These are phyloP conservation scores for Saprolegnia diclina DNA, from an alignment of 352 stramenopile species.

Conservation along the genomic window DNA sequence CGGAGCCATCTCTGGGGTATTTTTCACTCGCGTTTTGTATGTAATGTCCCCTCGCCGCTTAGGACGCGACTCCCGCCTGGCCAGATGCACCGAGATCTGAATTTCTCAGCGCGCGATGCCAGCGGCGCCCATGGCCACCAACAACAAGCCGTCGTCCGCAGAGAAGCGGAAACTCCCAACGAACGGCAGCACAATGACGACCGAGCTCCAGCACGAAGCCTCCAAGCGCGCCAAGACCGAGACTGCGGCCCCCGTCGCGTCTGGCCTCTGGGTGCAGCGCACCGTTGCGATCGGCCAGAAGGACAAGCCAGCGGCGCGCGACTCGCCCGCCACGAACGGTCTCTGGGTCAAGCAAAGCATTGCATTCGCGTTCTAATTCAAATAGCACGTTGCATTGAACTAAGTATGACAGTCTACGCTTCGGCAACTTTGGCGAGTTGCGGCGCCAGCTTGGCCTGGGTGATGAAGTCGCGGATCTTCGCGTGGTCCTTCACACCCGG, in stretches of 20 bases:
- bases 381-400: background rate
- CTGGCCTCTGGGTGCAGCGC: conserved; percentile 21
- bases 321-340: conserved; percentile 16
- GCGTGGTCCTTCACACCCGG: conserved; percentile 73
- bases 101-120: background rate
- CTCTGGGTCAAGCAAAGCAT: conserved; percentile 27
- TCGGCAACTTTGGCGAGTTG: background rate
- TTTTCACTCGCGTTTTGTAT: background rate
- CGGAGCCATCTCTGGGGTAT: background rate
- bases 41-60: background rate
- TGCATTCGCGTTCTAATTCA: conserved; percentile 16
- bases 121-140: background rate
- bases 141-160: background rate
- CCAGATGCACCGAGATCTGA: background rate
- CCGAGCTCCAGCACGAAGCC: background rate
- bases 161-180: background rate
- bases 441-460: background rate
- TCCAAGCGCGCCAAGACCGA: conserved; percentile 3
- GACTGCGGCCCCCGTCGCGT: background rate
- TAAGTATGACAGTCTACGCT: background rate
- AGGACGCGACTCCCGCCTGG: background rate
- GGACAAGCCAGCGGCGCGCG: conserved; percentile 3
- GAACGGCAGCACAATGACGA: background rate
- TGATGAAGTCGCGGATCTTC: conserved; percentile 45
- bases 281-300: background rate